Percentiles rank a stretch among this genome's conserved stretches.
Conservation (phyloP, 1,284 basidiomycete species). For the Heterobasidion parviporum region DNA sequence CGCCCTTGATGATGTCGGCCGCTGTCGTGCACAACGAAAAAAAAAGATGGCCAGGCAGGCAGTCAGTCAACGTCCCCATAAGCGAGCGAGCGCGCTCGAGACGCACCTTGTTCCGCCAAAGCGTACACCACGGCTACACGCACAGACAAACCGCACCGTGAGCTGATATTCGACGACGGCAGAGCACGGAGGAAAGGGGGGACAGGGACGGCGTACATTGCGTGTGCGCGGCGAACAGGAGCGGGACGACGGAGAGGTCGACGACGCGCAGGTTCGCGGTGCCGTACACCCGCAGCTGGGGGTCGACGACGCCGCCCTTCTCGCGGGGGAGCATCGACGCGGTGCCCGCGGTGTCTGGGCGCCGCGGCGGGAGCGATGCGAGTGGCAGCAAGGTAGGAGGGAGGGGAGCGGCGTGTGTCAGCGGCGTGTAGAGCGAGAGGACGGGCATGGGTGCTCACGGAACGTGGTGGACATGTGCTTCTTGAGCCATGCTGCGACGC, state of each 20-base stretch:
- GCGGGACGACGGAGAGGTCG: conserved; percentile 36
- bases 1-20: conserved; percentile 11
- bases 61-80: background rate
- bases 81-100: too few species aligned
- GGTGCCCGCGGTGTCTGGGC: conserved; percentile 28
- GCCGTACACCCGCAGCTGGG: conserved; percentile 37
- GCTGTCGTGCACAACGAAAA: background rate
- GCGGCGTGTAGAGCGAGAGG: too few species aligned
- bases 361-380: too few species aligned
- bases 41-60: background rate
- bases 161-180: background rate
- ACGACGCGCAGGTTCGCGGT: conserved; percentile 45
- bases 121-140: conserved; percentile 12
- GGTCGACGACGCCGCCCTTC: conserved; percentile 50
- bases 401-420: too few species aligned
- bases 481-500: background rate
- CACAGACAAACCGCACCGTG: too few species aligned
- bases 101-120: conserved; percentile 11
- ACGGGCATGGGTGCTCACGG: background rate
- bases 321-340: conserved; percentile 55
- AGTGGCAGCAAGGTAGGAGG: too few species aligned
- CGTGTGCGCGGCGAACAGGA: conserved; percentile 36
- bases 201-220: background rate
- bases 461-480: conserved; percentile 1
- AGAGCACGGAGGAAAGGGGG: too few species aligned